phyloP scores from a whole-genome alignment of 2,329 filamentous ascomycete genomes.

The Colletotrichum destructivum region DNA sequence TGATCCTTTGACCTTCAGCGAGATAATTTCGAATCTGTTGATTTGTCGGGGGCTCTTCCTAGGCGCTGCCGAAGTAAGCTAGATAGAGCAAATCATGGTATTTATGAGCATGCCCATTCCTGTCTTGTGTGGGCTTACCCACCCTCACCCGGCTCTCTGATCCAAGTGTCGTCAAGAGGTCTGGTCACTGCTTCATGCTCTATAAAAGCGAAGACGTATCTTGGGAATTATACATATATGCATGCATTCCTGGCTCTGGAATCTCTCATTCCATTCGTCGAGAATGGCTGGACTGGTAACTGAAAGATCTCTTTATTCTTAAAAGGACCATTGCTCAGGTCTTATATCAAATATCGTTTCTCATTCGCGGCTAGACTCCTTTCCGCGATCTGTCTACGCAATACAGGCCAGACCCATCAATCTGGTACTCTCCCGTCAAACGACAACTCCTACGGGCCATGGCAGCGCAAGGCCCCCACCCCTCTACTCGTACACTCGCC shows the following conservation, averaged over 20 bases:
- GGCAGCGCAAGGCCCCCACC: neutral
- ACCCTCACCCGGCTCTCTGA: too few species aligned
- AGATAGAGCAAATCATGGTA: constrained; percentile 8
- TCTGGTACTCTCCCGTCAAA: neutral
- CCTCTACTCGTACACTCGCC: constrained; percentile 22
- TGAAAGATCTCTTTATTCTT: neutral
- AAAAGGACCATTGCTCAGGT: neutral
- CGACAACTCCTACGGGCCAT: neutral
- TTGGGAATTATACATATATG: neutral
- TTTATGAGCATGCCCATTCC: neutral
- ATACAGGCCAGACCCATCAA: neutral
- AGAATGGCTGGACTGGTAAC: neutral
- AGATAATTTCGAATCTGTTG: neutral
- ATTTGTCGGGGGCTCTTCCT: neutral
- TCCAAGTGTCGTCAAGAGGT: too few species aligned
- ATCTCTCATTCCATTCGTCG: neutral
- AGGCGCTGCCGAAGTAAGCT: neutral
- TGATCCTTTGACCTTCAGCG: neutral
- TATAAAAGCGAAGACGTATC: neutral
- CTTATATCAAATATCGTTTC: neutral
- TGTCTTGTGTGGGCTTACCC: neutral
- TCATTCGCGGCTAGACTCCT: neutral
- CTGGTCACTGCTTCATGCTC: too few species aligned
- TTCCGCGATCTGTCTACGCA: neutral
- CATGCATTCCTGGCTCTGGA: neutral